A percentile compares a stretch with the other conserved stretches of the same genome.
Evolutionary conservation across 768 basidiomycete genomes (phyloP).

Genomic region (Suillus discolor): DNA sequence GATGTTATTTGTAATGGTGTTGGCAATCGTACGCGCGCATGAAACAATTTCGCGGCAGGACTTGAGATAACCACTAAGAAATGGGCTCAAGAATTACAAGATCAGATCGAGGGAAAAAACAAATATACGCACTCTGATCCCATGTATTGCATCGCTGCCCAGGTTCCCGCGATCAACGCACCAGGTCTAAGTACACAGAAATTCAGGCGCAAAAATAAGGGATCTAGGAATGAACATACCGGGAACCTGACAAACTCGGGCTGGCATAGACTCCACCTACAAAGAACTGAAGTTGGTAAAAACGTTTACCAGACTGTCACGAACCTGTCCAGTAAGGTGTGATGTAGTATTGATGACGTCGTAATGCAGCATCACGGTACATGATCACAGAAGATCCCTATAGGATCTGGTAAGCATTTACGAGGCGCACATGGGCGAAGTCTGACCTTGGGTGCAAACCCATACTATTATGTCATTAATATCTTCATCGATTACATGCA

Average conservation of each 20-base stretch:
- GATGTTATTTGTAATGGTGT: slow-evolving; percentile 64
- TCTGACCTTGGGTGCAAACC: slow-evolving; percentile 87
- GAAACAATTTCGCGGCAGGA: slow-evolving; percentile 85
- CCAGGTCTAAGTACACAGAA: slow-evolving; percentile 62
- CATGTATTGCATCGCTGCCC: slow-evolving; percentile 96
- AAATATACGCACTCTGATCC: slow-evolving; percentile 68
- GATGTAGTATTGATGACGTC: slow-evolving; percentile 85
- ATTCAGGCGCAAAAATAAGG: not conserved
- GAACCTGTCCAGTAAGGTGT: slow-evolving; percentile 77
- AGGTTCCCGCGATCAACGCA: slow-evolving; percentile 90
- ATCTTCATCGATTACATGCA: not conserved
- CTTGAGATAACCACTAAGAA: slow-evolving; percentile 75
- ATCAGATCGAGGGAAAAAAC: not conserved
- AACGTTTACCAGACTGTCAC: slow-evolving; percentile 16
- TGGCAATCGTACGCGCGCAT: slow-evolving; percentile 69
- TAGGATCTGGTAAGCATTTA: slow-evolving; percentile 1
- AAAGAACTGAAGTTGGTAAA: not conserved
- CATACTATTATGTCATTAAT: slow-evolving; percentile 56
- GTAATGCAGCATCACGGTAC: slow-evolving; percentile 80
- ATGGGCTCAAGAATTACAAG: slow-evolving; percentile 2
- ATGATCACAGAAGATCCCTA: slow-evolving; percentile 94
- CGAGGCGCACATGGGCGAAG: slow-evolving; percentile 2
- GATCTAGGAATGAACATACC: slow-evolving; percentile 46
- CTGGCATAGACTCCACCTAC: slow-evolving; percentile 88
- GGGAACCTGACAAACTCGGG: slow-evolving; percentile 86